phyloP scores from a whole-genome alignment of 1,139 yeast species.

The Suhomyces maxii region DNA sequence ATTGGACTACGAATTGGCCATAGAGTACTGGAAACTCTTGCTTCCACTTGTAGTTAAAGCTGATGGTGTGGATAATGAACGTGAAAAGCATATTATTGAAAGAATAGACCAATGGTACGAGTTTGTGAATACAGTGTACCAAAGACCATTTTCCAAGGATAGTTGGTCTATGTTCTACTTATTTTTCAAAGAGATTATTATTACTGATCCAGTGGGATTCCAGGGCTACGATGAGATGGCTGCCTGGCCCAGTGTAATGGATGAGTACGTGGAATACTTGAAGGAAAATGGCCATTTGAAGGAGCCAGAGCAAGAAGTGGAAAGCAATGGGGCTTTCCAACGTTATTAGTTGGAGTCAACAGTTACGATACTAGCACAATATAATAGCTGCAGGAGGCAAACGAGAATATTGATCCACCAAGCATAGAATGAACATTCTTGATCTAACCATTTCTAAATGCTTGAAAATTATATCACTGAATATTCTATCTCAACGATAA shows the following conservation, averaged over 20 bases:
- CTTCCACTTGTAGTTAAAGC: constrained; percentile 31
- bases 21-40: constrained; percentile 76
- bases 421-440: no score
- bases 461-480: no score
- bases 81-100: constrained; percentile 8
- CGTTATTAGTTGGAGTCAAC: neutral
- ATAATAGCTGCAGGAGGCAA: neutral
- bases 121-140: constrained; percentile 42
- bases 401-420: no score
- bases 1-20: constrained; percentile 63
- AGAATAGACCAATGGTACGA: constrained; percentile 53
- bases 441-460: no score
- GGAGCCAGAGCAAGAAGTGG: neutral
- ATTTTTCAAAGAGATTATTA: constrained; percentile 55
- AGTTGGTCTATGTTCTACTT: constrained; percentile 83
- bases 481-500: no score
- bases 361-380: neutral
- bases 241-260: constrained; percentile 92
- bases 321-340: neutral
- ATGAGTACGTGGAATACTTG: constrained; percentile 72
- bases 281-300: constrained; percentile 26
- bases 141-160: constrained; percentile 60
- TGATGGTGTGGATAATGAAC: neutral
- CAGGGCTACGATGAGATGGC: constrained; percentile 69
- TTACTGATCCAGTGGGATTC: constrained; percentile 48